Percentiles rank a stretch among this genome's conserved stretches.
phyloP scores from a whole-genome alignment of 2,329 filamentous ascomycete genomes.

The Aspergillus hortae region DNA sequence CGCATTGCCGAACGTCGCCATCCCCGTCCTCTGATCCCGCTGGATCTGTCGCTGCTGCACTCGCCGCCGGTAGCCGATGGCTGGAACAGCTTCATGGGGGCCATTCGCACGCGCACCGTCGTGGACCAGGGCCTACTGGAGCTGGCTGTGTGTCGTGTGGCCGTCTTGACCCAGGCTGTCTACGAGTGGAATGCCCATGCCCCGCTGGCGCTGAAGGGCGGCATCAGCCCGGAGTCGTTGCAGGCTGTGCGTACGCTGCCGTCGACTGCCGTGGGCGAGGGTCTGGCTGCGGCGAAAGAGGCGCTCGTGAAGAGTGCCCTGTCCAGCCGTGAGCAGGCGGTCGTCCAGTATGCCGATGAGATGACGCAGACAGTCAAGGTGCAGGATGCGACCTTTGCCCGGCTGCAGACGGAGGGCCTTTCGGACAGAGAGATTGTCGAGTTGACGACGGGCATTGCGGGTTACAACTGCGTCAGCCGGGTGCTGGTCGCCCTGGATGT shows the following conservation, averaged over 20 bases:
- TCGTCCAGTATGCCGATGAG: conserved; percentile 72
- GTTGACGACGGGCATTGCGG: conserved; percentile 78
- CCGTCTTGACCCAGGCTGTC: conserved; percentile 73
- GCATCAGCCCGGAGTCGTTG: conserved; percentile 39
- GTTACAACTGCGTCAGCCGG: conserved; percentile 83
- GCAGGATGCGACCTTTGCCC: conserved; percentile 62
- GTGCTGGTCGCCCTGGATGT: conserved; percentile 80
- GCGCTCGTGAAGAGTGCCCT: conserved; percentile 40
- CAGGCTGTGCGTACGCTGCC: conserved; percentile 54
- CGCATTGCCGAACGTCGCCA: conserved; percentile 64
- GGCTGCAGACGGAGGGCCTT: conserved; percentile 57
- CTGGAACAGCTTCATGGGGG: conserved; percentile 56
- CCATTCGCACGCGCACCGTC: conserved; percentile 51
- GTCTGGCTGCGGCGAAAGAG: conserved; percentile 37
- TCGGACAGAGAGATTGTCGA: conserved; percentile 74
- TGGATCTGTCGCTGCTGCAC: conserved; percentile 76
- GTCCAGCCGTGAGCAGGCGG: conserved; percentile 61
- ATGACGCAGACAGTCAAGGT: conserved; percentile 75
- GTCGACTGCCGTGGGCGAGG: conserved; percentile 36
- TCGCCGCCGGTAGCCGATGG: conserved; percentile 71
- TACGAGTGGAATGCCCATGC: conserved; percentile 84
- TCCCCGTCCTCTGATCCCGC: conserved; percentile 66
- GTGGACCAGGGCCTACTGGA: conserved; percentile 59
- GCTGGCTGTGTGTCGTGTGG: conserved; percentile 75
- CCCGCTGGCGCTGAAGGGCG: conserved; percentile 53